Percentiles rank a stretch among this genome's conserved stretches.
phyloP scores from a whole-genome alignment of 2,329 filamentous ascomycete genomes.

The Colletotrichum sp. region DNA sequence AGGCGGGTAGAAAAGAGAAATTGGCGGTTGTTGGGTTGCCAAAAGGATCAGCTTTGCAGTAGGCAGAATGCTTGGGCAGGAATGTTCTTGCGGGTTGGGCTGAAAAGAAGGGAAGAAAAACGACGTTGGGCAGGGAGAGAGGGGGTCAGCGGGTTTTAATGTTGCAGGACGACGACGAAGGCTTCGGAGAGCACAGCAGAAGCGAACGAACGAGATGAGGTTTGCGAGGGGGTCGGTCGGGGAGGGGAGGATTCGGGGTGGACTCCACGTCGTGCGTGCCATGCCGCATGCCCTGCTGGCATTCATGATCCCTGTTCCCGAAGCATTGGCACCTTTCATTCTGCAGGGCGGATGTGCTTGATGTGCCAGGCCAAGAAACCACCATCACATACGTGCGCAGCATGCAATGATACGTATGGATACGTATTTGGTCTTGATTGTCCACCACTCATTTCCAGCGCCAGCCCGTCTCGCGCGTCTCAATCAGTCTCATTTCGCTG shows the following conservation, averaged over 20 bases:
- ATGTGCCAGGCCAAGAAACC: slow-evolving; percentile 7
- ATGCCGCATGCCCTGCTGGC: slow-evolving; percentile 5
- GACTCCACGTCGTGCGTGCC: slow-evolving; percentile 12
- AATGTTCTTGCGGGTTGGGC: slow-evolving; percentile 34
- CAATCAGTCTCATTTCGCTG: slow-evolving; percentile 10
- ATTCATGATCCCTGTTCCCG: slow-evolving; percentile 6
- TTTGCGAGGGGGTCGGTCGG: slow-evolving; percentile 1
- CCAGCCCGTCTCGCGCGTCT: not conserved
- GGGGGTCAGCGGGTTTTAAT: slow-evolving; percentile 46
- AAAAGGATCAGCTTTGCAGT: slow-evolving; percentile 22
- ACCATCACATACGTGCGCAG: not conserved
- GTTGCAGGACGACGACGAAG: slow-evolving; percentile 20
- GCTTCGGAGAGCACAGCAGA: not conserved
- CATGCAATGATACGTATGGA: not conserved
- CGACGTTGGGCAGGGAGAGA: slow-evolving; percentile 40
- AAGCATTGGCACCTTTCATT: slow-evolving; percentile 11
- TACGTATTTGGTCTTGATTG: not conserved
- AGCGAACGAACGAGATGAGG: slow-evolving; percentile 19
- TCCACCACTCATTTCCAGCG: slow-evolving; percentile 8
- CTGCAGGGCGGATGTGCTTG: slow-evolving; percentile 4
- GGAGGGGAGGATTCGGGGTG: slow-evolving; percentile 16
- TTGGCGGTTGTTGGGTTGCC: slow-evolving; percentile 16
- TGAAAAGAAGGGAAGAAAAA: slow-evolving; percentile 36
- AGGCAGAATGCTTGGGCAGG: slow-evolving; percentile 28
- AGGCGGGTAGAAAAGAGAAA: slow-evolving; percentile 20